Evolutionary conservation across 257 asterid species (phyloP).

Genomic region (Rubia yunnanensis): DNA sequence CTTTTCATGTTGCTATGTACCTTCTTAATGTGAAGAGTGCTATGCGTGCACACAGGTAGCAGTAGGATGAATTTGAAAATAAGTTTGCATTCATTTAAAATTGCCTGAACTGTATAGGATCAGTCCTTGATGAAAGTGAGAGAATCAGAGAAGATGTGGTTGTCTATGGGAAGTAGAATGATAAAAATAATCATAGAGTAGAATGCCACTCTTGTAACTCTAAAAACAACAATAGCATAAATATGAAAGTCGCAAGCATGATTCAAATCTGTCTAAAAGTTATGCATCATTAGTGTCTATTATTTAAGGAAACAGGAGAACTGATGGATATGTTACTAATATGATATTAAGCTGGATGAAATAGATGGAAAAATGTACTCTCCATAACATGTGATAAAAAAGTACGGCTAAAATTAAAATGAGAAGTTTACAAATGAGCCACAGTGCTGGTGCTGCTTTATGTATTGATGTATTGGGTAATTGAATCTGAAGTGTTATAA

Average conservation of each 20-base stretch:
- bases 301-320: too few relatives aligned
- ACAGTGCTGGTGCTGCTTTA: neutral
- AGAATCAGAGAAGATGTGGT: neutral
- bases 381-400: too few relatives aligned
- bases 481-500: too few relatives aligned
- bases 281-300: too few relatives aligned
- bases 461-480: neutral
- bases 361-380: too few relatives aligned
- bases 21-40: neutral
- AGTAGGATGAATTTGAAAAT: neutral
- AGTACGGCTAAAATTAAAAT: neutral
- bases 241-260: too few relatives aligned
- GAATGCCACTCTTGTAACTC: neutral
- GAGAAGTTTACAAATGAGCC: neutral
- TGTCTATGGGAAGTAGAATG: slow-evolving; percentile 1
- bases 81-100: neutral
- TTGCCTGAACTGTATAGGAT: neutral
- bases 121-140: neutral
- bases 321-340: too few relatives aligned
- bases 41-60: neutral
- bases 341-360: too few relatives aligned
- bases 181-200: too few relatives aligned
- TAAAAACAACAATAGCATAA: too few relatives aligned
- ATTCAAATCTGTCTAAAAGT: too few relatives aligned
- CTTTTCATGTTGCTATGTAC: neutral